Base-by-base conservation (phyloP, 2,329 filamentous ascomycete species). In the Periconia sp. region DNA sequence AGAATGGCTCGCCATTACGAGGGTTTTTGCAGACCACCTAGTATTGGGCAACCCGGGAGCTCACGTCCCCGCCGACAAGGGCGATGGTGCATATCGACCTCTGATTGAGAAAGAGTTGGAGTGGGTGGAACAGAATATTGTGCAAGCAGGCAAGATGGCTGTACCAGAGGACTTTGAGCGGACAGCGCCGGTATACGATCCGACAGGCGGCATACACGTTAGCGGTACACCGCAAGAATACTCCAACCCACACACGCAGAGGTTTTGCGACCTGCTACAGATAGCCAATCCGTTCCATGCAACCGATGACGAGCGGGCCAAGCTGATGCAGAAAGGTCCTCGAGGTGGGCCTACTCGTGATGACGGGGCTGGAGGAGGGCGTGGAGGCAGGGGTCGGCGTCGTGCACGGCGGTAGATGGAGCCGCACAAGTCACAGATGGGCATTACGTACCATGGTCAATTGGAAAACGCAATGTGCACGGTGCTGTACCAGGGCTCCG, bases 1-100 rank as follows among this genome's bases (percentile, higher is more conserved):
- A 11, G 94, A 99, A 76, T 99, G 93, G 93, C 85, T 99, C 8
- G 89, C 94, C 41, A 97, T 99, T 59, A 92, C 88, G 13, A 89
- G 93, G 41, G 88, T 86, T 8, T 95, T 97, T 67, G 85, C 89
- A 41, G 64, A 79, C 2, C 80, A 85, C 41, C 65, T 79, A 42
- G 65, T 73, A 30, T 79, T 94, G 1, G 74, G 77, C 1, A 89
- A 90, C 53, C 79, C 79, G 6, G 69, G 75, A 8, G 80, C 82
- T 1, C 72, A 74, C 40, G 74, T 82, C 0, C 80, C 88, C 0
- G 71, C 76, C 1, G 81, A 95, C 65, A 77, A 84, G 23, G 89
- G 90, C 18, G 85, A 95, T 70, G 82, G 79, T 2, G 75, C 82
- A 47, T 96, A 96, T 70, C 73, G 72, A 3, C 78, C 82, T 0